Evolutionary conservation across 257 asterid species (phyloP).

Genomic region (Linaria vulgaris): DNA sequence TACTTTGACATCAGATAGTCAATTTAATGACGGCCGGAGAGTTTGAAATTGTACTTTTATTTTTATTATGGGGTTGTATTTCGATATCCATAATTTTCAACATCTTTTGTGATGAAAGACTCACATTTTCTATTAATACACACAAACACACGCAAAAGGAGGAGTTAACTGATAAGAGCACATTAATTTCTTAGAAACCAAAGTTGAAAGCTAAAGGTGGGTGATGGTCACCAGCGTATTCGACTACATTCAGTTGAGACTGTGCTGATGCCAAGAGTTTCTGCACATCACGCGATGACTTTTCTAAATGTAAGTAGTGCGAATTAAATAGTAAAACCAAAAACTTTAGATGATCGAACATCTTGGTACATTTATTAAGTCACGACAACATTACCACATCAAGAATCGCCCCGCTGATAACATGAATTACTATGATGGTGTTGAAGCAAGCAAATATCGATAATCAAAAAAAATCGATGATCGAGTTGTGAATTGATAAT

Average conservation of each 20-base stretch:
- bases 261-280: not conserved
- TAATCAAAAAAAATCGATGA: too few species aligned
- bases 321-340: not conserved
- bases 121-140: too few species aligned
- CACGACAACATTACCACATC: too few species aligned
- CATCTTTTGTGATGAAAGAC: not conserved
- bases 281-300: constrained; percentile 11
- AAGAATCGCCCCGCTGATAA: too few species aligned
- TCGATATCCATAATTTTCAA: not conserved
- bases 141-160: not conserved
- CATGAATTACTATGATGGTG: too few species aligned
- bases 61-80: constrained; percentile 4
- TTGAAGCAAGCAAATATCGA: too few species aligned
- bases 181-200: constrained; percentile 37
- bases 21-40: constrained; percentile 29
- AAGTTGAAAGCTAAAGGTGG: constrained; percentile 32
- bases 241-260: not conserved
- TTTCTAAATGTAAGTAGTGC: not conserved
- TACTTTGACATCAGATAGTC: constrained; percentile 27
- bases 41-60: constrained; percentile 13
- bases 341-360: not conserved
- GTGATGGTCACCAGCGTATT: constrained; percentile 19
- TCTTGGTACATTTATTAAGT: too few species aligned
- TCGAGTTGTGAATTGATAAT: too few species aligned
- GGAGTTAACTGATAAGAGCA: constrained; percentile 30